These are phyloP conservation scores for Phaeophleospora eucalypticola DNA, from an alignment of 2,329 filamentous ascomycete species.

Conservation along the genomic window DNA sequence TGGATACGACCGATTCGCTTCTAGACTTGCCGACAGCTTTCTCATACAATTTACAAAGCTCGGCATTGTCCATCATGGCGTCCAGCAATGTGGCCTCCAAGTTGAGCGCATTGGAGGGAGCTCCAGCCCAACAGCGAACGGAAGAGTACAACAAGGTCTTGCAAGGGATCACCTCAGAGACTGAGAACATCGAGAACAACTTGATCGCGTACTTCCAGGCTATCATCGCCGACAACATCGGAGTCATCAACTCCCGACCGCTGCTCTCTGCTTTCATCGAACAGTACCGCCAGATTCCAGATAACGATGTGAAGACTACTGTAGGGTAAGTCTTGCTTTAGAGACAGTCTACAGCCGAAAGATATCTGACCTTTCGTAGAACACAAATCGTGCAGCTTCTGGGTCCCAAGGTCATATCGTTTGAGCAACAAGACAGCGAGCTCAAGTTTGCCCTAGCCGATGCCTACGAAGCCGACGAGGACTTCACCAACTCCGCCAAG, in stretches of 20 bases:
- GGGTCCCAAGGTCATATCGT: slow-evolving; percentile 63
- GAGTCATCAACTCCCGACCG: slow-evolving; percentile 70
- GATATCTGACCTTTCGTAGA: slow-evolving; percentile 35
- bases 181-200: slow-evolving; percentile 52
- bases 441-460: slow-evolving; percentile 78
- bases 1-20: no score
- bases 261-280: slow-evolving; percentile 65
- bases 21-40: no score
- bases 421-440: slow-evolving; percentile 77
- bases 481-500: slow-evolving; percentile 74
- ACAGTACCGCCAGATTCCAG: slow-evolving; percentile 57
- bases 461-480: slow-evolving; percentile 76
- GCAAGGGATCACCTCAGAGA: slow-evolving; percentile 49
- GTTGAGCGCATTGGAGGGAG: slow-evolving; percentile 13
- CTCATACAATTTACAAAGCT: background rate
- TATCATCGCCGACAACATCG: slow-evolving; percentile 64
- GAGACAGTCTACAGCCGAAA: background rate
- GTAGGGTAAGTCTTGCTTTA: slow-evolving; percentile 46
- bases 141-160: slow-evolving; percentile 57
- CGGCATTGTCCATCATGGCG: background rate
- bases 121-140: slow-evolving; percentile 28
- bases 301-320: slow-evolving; percentile 65
- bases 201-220: slow-evolving; percentile 61
- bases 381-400: slow-evolving; percentile 66
- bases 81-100: slow-evolving; percentile 6